Evolutionary conservation across 805 yeast genomes (phyloP).

Genomic region (Wickerhamiella sergipiensis): DNA sequence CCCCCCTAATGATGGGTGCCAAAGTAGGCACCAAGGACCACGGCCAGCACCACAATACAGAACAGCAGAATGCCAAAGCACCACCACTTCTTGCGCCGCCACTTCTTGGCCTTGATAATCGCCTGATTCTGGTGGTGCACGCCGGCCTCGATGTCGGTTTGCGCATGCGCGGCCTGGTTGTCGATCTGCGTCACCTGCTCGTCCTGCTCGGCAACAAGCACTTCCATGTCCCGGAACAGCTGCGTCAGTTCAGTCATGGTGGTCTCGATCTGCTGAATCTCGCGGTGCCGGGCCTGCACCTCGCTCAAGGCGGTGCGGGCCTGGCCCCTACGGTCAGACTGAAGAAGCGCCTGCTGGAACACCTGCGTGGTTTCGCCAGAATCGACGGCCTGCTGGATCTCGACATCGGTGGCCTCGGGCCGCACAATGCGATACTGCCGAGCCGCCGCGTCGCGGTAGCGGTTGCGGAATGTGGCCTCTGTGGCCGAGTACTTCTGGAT

Average conservation of each 20-base stretch:
- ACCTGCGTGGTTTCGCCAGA: constrained; percentile 77
- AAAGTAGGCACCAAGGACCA: constrained; percentile 15
- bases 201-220: constrained; percentile 90
- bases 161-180: constrained; percentile 69
- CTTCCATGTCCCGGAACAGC: constrained; percentile 92
- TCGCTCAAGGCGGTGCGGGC: constrained; percentile 91
- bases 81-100: constrained; percentile 85
- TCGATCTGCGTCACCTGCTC: constrained; percentile 72
- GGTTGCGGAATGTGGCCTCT: constrained; percentile 76
- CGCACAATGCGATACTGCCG: constrained; percentile 75
- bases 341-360: constrained; percentile 67
- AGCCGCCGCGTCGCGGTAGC: constrained; percentile 75
- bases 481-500: constrained; percentile 78
- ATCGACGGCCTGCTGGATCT: constrained; percentile 73
- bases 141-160: constrained; percentile 84
- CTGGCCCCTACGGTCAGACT: constrained; percentile 37
- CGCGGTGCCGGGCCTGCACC: constrained; percentile 91
- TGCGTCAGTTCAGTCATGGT: constrained; percentile 92
- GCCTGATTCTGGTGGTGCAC: constrained; percentile 90
- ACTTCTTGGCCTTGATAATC: constrained; percentile 71
- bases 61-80: constrained; percentile 31
- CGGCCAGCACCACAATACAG: constrained; percentile 17
- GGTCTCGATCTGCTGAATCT: constrained; percentile 84
- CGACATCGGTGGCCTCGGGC: constrained; percentile 46
- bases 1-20: constrained; percentile 1